Percentiles rank a stretch among this genome's conserved stretches.
Conservation (phyloP, 2,329 filamentous ascomycete genomes). For the Penicillium sp. region DNA sequence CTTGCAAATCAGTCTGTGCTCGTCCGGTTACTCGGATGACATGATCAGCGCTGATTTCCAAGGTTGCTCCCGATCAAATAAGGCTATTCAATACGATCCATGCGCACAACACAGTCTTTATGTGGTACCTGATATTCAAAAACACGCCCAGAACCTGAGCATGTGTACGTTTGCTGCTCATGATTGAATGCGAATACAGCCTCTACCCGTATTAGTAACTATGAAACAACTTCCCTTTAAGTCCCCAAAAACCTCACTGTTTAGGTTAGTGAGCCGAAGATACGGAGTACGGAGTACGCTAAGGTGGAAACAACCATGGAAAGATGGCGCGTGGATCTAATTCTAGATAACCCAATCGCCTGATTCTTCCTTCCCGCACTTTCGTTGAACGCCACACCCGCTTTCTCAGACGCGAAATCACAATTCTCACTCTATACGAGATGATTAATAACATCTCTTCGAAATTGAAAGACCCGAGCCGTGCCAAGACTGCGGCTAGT, state of each 20-base stretch:
- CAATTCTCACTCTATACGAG: conserved; percentile 4
- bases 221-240: not conserved
- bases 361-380: conserved; percentile 9
- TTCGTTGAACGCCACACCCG: conserved; percentile 17
- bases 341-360: conserved; percentile 15
- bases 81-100: no score
- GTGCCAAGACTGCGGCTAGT: conserved; percentile 12
- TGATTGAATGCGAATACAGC: no score
- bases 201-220: no score
- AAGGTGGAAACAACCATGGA: not conserved
- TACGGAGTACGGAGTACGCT: not conserved
- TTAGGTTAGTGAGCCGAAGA: not conserved
- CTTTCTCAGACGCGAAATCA: not conserved
- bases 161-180: not conserved
- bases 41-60: not conserved
- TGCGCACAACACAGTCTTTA: no score
- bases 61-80: not conserved
- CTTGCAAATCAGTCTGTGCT: not conserved
- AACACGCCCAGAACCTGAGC: no score
- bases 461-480: not conserved
- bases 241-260: not conserved
- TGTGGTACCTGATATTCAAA: no score
- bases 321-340: conserved; percentile 1
- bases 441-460: not conserved
- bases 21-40: not conserved